Evolutionary conservation across 176 grass and related monocot species (phyloP).

Genomic region (Aegilops bicornis): DNA sequence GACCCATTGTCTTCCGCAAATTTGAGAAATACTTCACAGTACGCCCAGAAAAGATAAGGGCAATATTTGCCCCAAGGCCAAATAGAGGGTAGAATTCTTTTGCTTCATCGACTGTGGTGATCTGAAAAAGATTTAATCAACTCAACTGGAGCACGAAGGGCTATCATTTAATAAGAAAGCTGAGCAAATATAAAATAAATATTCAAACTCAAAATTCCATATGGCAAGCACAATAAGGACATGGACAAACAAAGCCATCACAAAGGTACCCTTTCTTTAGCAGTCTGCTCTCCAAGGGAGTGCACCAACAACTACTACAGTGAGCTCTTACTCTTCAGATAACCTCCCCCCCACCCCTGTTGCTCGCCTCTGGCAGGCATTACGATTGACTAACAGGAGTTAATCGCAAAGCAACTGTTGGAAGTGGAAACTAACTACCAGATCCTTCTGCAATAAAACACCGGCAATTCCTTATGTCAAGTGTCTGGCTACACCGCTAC

Average conservation of each 20-base stretch:
- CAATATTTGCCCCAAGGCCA: slow-evolving; percentile 85
- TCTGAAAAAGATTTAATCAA: slow-evolving; percentile 43
- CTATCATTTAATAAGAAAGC: background rate
- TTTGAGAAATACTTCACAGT: slow-evolving; percentile 96
- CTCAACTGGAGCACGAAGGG: background rate
- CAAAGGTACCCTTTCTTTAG: background rate
- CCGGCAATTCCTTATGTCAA: background rate
- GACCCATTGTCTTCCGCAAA: slow-evolving; percentile 75
- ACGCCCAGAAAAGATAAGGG: slow-evolving; percentile 76
- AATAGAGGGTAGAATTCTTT: slow-evolving; percentile 94
- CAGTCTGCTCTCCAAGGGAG: background rate
- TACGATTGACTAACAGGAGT: background rate
- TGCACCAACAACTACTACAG: background rate
- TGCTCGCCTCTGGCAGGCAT: background rate
- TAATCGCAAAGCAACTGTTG: background rate
- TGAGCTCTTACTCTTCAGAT: background rate
- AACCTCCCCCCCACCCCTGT: background rate
- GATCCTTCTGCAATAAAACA: background rate
- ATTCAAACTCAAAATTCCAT: background rate
- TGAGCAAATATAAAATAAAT: background rate
- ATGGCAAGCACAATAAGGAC: background rate
- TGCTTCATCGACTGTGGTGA: slow-evolving; percentile 87
- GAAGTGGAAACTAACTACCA: background rate
- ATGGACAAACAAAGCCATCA: background rate
- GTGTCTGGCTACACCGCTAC: background rate